Percentiles rank a stretch among this genome's conserved stretches.
These are phyloP conservation scores for Hymenoscyphus infarciens DNA, from an alignment of 2,329 filamentous ascomycete genomes.

Conservation along the genomic window DNA sequence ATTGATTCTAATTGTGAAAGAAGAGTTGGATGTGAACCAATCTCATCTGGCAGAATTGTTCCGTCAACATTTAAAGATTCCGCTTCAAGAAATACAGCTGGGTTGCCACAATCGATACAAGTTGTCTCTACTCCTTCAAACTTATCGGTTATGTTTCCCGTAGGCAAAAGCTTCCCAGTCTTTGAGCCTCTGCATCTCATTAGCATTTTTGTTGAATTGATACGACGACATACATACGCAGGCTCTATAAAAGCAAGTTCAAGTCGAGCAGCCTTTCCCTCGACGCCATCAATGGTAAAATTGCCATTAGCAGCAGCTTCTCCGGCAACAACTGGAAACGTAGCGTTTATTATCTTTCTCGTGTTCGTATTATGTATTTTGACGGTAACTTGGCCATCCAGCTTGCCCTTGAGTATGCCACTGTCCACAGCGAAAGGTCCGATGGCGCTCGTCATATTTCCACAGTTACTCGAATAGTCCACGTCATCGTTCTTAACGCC, in stretches of 20 bases:
- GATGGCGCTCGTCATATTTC: constrained; percentile 68
- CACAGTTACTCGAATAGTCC: constrained; percentile 68
- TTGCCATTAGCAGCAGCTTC: constrained; percentile 49
- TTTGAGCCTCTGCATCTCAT: constrained; percentile 46
- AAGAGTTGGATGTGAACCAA: constrained; percentile 45
- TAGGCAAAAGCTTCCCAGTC: constrained; percentile 59
- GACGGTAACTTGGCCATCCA: constrained; percentile 42
- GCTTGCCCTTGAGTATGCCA: constrained; percentile 37
- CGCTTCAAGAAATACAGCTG: constrained; percentile 58
- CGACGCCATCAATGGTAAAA: constrained; percentile 62
- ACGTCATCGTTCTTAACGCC: constrained; percentile 59
- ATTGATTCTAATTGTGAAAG: constrained; percentile 51
- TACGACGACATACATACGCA: constrained; percentile 32
- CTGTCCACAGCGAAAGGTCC: constrained; percentile 62
- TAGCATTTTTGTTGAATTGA: constrained; percentile 5
- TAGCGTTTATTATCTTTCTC: constrained; percentile 56
- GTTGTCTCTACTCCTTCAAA: constrained; percentile 50
- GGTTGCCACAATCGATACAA: constrained; percentile 62
- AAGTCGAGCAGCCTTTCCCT: constrained; percentile 54
- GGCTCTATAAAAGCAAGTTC: constrained; percentile 60
- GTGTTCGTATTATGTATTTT: constrained; percentile 71
- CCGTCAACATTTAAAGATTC: constrained; percentile 48
- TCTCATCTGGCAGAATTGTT: constrained; percentile 50
- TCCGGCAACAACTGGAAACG: constrained; percentile 49
- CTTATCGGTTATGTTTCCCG: constrained; percentile 50